Evolutionary conservation across 2,329 filamentous ascomycete species (phyloP).

Genomic region (Nectriaceae sp.): DNA sequence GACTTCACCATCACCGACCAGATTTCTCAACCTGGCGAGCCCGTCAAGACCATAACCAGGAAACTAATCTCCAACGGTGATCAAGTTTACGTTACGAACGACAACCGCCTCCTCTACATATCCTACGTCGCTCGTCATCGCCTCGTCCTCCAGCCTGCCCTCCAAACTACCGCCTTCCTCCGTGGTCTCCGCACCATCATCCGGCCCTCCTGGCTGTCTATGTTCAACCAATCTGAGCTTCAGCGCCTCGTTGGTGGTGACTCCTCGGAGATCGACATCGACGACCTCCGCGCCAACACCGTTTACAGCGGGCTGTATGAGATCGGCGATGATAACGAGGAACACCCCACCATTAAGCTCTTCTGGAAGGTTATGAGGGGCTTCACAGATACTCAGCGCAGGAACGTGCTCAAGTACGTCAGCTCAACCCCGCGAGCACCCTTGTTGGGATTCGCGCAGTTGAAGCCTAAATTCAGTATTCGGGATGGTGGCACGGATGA

Average conservation of each 20-base stretch:
- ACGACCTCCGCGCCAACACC: conserved; percentile 82
- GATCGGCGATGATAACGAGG: conserved; percentile 83
- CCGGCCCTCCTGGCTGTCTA: conserved; percentile 88
- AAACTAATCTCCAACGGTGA: conserved; percentile 79
- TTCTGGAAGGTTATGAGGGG: conserved; percentile 90
- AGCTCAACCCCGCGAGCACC: conserved; percentile 91
- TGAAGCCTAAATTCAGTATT: conserved; percentile 87
- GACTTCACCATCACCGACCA: conserved; percentile 89
- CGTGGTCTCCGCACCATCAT: conserved; percentile 86
- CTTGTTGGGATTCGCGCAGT: conserved; percentile 81
- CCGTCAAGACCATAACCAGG: conserved; percentile 65
- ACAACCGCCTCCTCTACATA: conserved; percentile 92
- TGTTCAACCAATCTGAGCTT: conserved; percentile 97
- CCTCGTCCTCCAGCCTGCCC: conserved; percentile 74
- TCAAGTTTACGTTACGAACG: conserved; percentile 79
- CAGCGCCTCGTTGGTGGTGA: conserved; percentile 93
- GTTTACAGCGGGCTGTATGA: conserved; percentile 84
- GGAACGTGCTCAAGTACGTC: conserved; percentile 92
- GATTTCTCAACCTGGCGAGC: conserved; percentile 47
- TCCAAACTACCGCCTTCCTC: conserved; percentile 87
- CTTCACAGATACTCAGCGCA: conserved; percentile 74
- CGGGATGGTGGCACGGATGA: conserved; percentile 63
- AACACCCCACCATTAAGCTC: conserved; percentile 81
- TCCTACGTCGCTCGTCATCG: conserved; percentile 88
- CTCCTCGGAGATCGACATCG: conserved; percentile 80